Base-by-base conservation (phyloP, 2,329 filamentous ascomycete species). In the Grosmannia clavigera region DNA sequence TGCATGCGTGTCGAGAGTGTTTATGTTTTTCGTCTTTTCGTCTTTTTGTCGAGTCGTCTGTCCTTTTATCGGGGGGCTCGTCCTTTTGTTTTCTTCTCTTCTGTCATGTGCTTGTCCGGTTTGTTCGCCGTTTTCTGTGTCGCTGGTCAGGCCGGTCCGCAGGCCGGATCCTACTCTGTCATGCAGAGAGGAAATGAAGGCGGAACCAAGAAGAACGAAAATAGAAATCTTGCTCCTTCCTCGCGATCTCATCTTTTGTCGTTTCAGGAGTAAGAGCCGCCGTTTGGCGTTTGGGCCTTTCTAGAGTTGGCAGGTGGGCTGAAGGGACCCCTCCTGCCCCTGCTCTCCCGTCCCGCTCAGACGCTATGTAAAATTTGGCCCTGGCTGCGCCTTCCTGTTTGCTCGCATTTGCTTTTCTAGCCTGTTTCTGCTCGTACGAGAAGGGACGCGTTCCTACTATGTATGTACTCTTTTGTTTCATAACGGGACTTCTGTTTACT, bases 251-350 rank as follows among this genome's bases (percentile, higher is more conserved):
- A 29, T 52, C 25, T 22, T 22, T 31, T 31, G 53, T 38, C 53
- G 31, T 35, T 55, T 55, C 33, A 55, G 9, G 50, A 52, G 50
- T 2, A 52, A 52, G 50, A 31, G 50, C 50, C 50, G 12, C 50
- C 51, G 38, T 58, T 53, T 55, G 51, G 51, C 40, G 58, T 59
- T 35, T 50, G 43, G 56, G 54, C 11, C 29, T n/a, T 48, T 38
- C 46, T 52, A 14, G 33, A 54, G 48, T 54, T 58, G 59, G 59
- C 59, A 57, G 59, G 59, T 57, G 58, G 43, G 58, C 58, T 57
- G 31, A 60, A 54, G 48, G 40, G 25, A n/a, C 38, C 31, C 58
- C 40, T 56, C 6, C 27, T 35, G 19, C n/a, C 55, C 38, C 55
- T 46, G 5, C 38, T 10, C 55, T 56, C 55, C 38, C 55, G 22